A percentile compares a stretch with the other conserved stretches of the same genome.
phyloP scores from a whole-genome alignment of 805 yeast species.

The Starmerella floricola region DNA sequence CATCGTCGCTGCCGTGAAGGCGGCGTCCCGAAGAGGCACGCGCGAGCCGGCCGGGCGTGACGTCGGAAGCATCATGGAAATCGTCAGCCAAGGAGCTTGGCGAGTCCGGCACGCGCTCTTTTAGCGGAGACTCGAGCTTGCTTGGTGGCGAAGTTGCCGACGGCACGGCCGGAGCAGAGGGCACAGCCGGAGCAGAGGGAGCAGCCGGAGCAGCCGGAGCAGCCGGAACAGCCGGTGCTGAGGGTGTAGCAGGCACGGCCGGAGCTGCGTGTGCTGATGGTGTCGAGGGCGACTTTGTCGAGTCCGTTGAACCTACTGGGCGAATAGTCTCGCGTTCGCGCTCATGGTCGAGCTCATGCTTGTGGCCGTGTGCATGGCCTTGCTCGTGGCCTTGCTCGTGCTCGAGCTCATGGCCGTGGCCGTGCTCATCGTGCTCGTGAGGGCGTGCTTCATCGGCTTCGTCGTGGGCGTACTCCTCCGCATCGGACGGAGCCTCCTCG shows the following conservation, averaged over 20 bases:
- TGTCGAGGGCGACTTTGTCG: constrained; percentile 4
- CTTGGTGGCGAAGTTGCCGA: too few relatives aligned
- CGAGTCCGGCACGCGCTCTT: too few relatives aligned
- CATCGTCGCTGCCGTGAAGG: too few relatives aligned
- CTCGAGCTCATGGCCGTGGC: neutral
- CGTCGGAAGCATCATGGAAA: too few relatives aligned
- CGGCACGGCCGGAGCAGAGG: constrained; percentile 10
- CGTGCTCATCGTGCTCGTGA: too few relatives aligned
- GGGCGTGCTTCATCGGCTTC: too few relatives aligned
- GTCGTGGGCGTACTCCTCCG: neutral
- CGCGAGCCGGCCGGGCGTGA: too few relatives aligned
- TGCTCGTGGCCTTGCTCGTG: neutral
- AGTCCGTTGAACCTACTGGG: too few relatives aligned
- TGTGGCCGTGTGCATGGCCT: neutral
- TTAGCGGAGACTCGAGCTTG: constrained; percentile 9
- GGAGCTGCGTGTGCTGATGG: constrained; percentile 13
- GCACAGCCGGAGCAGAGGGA: constrained; percentile 16
- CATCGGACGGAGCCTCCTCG: neutral
- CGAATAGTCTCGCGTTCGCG: too few relatives aligned
- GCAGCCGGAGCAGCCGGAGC: constrained; percentile 16
- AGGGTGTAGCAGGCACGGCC: constrained; percentile 1
- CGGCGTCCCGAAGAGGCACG: too few relatives aligned
- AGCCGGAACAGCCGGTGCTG: constrained; percentile 13
- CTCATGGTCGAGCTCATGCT: neutral
- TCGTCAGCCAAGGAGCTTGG: too few relatives aligned